A percentile compares a stretch with the other conserved stretches of the same genome.
Evolutionary conservation across 164 flowering plant species (phyloP).

Genomic region (Piper betle): DNA sequence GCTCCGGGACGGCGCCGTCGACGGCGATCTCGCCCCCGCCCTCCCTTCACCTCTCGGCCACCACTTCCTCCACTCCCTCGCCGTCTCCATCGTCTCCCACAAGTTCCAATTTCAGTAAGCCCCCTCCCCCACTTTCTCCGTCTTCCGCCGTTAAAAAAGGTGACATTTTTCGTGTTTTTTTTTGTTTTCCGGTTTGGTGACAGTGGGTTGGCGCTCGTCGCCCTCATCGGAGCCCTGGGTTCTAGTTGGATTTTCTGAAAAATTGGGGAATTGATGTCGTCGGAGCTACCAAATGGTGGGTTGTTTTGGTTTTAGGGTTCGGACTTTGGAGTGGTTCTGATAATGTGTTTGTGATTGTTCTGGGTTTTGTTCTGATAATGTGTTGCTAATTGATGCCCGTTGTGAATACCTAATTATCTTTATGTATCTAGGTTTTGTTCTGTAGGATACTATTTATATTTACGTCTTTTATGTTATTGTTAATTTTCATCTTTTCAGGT

Average conservation of each 20-base stretch:
- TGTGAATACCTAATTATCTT: background rate
- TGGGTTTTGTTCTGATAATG: background rate
- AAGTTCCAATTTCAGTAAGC: too few species aligned
- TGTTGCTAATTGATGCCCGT: background rate
- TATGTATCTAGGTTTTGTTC: background rate
- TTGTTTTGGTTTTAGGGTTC: background rate
- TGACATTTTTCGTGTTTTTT: too few species aligned
- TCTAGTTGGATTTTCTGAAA: conserved; percentile 45
- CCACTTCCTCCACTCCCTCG: too few species aligned
- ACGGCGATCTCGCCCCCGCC: too few species aligned
- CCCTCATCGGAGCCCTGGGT: conserved; percentile 52
- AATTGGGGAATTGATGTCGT: conserved; percentile 28
- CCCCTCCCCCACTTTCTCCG: too few species aligned
- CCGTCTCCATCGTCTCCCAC: too few species aligned
- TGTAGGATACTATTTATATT: too few species aligned
- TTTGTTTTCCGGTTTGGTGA: background rate
- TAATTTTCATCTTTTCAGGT: conserved; percentile 29
- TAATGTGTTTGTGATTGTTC: background rate
- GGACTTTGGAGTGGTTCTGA: too few species aligned
- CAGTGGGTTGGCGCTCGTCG: conserved; percentile 73
- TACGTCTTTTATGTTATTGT: background rate
- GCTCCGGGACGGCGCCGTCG: too few species aligned
- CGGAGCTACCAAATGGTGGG: conserved; percentile 35
- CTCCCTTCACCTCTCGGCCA: too few species aligned
- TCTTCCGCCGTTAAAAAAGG: too few species aligned